These are phyloP conservation scores for Paraleonurus japonicus DNA, from an alignment of 257 asterid species.

Conservation along the genomic window DNA sequence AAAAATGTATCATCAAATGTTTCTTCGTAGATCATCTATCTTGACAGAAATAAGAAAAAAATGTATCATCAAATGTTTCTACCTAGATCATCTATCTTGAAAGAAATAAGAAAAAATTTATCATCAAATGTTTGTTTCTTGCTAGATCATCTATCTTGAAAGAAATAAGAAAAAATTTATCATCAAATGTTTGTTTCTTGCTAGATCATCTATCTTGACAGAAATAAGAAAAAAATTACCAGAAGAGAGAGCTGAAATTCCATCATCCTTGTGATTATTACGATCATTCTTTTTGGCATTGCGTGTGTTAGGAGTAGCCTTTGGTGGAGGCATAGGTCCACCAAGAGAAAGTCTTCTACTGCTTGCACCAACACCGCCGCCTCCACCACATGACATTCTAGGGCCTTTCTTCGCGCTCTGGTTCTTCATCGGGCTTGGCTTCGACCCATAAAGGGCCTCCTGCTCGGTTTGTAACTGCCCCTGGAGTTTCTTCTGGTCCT, in stretches of 20 bases:
- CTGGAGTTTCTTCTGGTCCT: constrained; percentile 84
- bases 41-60: background rate
- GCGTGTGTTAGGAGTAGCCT: constrained; percentile 50
- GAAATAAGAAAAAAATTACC: constrained; percentile 42
- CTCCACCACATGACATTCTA: constrained; percentile 55
- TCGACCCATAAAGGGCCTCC: constrained; percentile 60
- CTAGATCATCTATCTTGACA: no score
- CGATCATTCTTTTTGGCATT: constrained; percentile 40
- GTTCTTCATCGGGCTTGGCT: constrained; percentile 67
- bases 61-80: background rate
- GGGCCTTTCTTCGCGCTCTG: constrained; percentile 55
- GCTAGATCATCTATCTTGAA: no score
- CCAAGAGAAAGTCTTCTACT: constrained; percentile 62
- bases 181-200: no score
- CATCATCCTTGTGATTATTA: constrained; percentile 47
- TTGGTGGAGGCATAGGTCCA: constrained; percentile 39
- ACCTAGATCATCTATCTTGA: no score
- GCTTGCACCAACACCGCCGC: constrained; percentile 36
- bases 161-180: background rate
- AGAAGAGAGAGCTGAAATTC: constrained; percentile 50
- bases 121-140: no score
- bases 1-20: background rate
- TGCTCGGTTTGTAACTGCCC: constrained; percentile 57
- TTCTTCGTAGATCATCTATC: no score
- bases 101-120: background rate